Evolutionary conservation across 1,139 yeast species (phyloP), one percentile per base, ranked within the genome.

Genomic region (Candida sp.): DNA sequence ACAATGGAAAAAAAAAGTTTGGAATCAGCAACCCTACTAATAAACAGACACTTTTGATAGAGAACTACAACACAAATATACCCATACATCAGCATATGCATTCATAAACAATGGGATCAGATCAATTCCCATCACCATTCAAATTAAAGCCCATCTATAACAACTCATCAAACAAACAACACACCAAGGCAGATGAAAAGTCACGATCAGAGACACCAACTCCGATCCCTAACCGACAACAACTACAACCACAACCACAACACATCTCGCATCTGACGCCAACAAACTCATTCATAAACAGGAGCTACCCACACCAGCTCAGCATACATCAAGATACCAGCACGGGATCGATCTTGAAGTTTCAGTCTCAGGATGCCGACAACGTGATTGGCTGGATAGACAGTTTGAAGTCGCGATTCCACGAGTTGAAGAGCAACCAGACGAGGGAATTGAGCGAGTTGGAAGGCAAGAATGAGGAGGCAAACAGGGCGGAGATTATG

Each of bases 321-420:
- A 41, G 30, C 28, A 27, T 8, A 40, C 30, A 17, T n/a, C 44
- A 41, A 28, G 9, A 27, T 9, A 26, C 41, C 5, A 3, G n/a
- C 4, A 33, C 31, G 25, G 25, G 17, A 5, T 28, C 48, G 17
- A 45, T 27, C 7, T 22, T 41, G n/a, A 49, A 17, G 27, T 41
- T 40, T 34, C 44, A 39, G 42, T 11, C 46, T 26, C 28, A 42
- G 25, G 54, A 52, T 34, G 55, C 58, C 1, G 75, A 75, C 40
- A 80, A 80, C 12, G 57, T 83, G n/a, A 67, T 80, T 7, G 62
- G 68, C 25, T 85, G 89, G 89, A 77, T 85, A 32, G 75, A 76
- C 42, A 72, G 80, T 4, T 62, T 81, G 28, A 65, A 70, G 34
- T 57, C 66, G 3, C 79, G 83, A 51, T 62, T 67, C 17, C 63